A percentile compares a stretch with the other conserved stretches of the same genome.
phyloP scores from a whole-genome alignment of 768 basidiomycete genomes.

The Boletellus ananas region DNA sequence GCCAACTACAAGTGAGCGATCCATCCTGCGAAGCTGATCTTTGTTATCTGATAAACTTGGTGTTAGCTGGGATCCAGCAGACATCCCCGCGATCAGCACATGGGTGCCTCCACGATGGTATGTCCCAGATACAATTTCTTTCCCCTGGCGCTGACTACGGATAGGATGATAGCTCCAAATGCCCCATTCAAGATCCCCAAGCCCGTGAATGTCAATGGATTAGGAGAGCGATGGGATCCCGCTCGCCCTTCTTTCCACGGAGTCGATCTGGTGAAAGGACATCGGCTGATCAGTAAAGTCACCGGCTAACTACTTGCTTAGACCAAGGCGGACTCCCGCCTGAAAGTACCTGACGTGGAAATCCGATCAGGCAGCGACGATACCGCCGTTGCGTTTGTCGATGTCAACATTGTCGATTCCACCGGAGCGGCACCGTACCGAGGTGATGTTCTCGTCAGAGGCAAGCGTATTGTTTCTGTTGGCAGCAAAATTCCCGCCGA shows the following conservation, averaged over 20 bases:
- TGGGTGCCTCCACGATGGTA: constrained; percentile 28
- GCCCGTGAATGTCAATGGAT: constrained; percentile 11
- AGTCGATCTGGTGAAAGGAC: constrained; percentile 17
- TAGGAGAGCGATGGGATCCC: constrained; percentile 25
- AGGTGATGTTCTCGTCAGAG: constrained; percentile 34
- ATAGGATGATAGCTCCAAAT: constrained; percentile 22
- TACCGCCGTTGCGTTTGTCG: constrained; percentile 19
- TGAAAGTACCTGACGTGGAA: constrained; percentile 24
- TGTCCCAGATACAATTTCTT: fast-evolving
- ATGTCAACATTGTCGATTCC: constrained; percentile 35
- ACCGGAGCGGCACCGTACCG: constrained; percentile 31
- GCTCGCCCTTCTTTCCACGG: constrained; percentile 20
- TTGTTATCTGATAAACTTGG: background rate
- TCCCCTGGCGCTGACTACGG: background rate
- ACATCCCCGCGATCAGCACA: constrained; percentile 20
- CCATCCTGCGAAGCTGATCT: background rate
- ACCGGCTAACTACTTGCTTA: background rate
- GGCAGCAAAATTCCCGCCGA: constrained; percentile 21
- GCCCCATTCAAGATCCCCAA: background rate
- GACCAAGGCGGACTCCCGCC: constrained; percentile 19
- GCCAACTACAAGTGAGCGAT: constrained; percentile 16
- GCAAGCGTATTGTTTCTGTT: constrained; percentile 29
- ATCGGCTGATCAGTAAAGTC: background rate
- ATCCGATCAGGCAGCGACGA: constrained; percentile 22
- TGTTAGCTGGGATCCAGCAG: constrained; percentile 23